These are phyloP conservation scores for Nyssa sinensis DNA, from an alignment of 148 eudicot species.

Conservation along the genomic window DNA sequence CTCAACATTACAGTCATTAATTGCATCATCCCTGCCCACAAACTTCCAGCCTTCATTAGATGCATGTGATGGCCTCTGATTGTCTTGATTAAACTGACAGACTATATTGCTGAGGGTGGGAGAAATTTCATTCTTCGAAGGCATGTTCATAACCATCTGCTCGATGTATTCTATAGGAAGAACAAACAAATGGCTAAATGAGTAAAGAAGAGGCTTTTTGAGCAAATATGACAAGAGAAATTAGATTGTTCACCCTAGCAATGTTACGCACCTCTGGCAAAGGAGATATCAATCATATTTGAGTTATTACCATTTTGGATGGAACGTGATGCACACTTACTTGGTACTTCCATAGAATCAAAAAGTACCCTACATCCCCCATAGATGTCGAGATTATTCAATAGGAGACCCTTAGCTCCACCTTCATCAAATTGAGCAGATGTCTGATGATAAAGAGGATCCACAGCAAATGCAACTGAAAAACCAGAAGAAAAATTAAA, in stretches of 20 bases:
- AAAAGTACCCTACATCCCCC: constrained; percentile 69
- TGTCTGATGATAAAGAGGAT: constrained; percentile 83
- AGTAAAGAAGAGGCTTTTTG: background rate
- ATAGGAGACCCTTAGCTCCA: constrained; percentile 78
- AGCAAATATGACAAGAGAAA: background rate
- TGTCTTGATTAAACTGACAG: constrained; percentile 47
- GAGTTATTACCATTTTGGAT: constrained; percentile 25
- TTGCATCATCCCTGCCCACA: constrained; percentile 18
- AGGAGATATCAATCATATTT: constrained; percentile 53
- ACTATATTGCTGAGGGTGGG: constrained; percentile 61
- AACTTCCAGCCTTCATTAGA: constrained; percentile 16
- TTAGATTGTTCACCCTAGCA: background rate
- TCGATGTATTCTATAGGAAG: constrained; percentile 52
- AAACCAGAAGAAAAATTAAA: background rate
- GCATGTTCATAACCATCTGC: constrained; percentile 53
- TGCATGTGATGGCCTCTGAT: constrained; percentile 31
- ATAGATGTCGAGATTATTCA: constrained; percentile 77
- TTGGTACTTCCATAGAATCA: constrained; percentile 83
- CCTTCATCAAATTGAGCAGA: constrained; percentile 91
- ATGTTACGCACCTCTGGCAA: constrained; percentile 53
- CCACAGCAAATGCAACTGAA: constrained; percentile 76
- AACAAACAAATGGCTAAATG: background rate
- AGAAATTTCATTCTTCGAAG: constrained; percentile 45
- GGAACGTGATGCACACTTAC: constrained; percentile 40
- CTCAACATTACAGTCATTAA: constrained; percentile 11